Conservation (phyloP, 2,329 filamentous ascomycete species). For the Phyllosticta citribraziliensis region DNA sequence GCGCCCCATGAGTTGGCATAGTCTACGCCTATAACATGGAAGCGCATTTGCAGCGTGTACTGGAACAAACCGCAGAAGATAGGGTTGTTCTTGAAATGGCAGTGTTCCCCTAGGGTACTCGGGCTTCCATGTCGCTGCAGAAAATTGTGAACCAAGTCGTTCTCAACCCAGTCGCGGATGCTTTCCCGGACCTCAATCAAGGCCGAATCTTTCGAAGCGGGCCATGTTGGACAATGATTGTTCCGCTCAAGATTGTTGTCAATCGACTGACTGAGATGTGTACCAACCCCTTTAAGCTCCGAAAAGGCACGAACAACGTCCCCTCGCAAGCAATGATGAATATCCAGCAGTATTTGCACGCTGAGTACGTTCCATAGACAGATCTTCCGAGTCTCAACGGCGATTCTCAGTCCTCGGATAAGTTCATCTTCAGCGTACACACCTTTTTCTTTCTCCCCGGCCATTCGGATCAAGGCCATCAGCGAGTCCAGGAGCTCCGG, state of each 20-base stretch:
- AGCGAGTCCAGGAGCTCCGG: neutral
- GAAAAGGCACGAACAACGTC: slow-evolving; percentile 11
- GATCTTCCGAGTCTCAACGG: slow-evolving; percentile 18
- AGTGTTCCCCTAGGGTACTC: slow-evolving; percentile 1
- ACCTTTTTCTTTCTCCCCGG: neutral
- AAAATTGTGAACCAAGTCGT: too few relatives aligned
- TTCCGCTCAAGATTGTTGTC: slow-evolving; percentile 11
- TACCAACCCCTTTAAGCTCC: slow-evolving; percentile 1
- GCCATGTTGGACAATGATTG: slow-evolving; percentile 16
- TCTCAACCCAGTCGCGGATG: too few relatives aligned
- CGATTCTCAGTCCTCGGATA: slow-evolving; percentile 19
- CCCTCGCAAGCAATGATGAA: slow-evolving; percentile 23
- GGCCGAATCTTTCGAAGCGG: too few relatives aligned
- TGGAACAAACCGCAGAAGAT: slow-evolving; percentile 28
- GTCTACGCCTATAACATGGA: slow-evolving; percentile 24
- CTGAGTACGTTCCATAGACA: slow-evolving; percentile 21
- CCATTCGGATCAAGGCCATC: neutral
- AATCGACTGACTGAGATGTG: neutral
- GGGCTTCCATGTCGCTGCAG: too few relatives aligned
- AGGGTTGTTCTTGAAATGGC: slow-evolving; percentile 14
- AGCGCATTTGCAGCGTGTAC: slow-evolving; percentile 24
- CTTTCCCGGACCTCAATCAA: too few relatives aligned
- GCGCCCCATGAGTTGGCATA: slow-evolving; percentile 33
- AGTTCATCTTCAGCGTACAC: slow-evolving; percentile 11
- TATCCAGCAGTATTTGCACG: slow-evolving; percentile 25